Conservation (phyloP, 768 basidiomycete species). For the Boletus tylopilopsis region DNA sequence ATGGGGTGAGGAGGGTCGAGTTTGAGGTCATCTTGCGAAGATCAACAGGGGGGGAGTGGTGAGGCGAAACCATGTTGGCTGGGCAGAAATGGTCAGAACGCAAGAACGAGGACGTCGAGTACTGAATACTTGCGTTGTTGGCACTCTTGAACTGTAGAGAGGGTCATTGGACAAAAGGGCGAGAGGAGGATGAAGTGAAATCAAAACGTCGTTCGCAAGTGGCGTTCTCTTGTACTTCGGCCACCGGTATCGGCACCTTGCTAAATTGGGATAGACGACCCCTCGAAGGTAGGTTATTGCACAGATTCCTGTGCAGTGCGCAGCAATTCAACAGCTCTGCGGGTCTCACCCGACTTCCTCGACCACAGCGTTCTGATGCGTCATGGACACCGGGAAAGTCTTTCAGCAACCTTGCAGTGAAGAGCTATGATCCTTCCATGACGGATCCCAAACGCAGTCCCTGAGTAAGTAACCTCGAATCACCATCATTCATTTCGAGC, state of each 20-base stretch:
- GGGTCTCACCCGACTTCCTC: no score
- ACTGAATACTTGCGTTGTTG: constrained; percentile 16
- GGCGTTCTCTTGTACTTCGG: constrained; percentile 10
- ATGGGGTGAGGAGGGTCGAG: constrained; percentile 38
- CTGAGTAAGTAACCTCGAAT: no score
- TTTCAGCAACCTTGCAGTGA: no score
- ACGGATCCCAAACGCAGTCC: no score
- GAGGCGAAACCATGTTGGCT: constrained; percentile 20
- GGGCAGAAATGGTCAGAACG: background rate
- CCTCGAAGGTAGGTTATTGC: constrained; percentile 2
- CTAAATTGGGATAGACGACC: constrained; percentile 5
- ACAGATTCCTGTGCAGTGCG: no score
- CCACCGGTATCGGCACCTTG: background rate
- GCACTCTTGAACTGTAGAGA: constrained; percentile 10
- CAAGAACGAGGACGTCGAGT: background rate
- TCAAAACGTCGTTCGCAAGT: constrained; percentile 11
- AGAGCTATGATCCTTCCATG: no score
- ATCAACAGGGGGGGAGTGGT: constrained; percentile 38
- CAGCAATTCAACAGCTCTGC: no score
- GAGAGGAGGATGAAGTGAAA: constrained; percentile 6
- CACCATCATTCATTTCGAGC: no score
- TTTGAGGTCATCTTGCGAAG: constrained; percentile 56
- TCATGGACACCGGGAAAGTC: no score
- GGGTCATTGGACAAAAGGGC: constrained; percentile 14
- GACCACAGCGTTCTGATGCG: no score